Base-by-base conservation (phyloP, 164 flowering plant genomes). In the Dillenia turbinata region DNA sequence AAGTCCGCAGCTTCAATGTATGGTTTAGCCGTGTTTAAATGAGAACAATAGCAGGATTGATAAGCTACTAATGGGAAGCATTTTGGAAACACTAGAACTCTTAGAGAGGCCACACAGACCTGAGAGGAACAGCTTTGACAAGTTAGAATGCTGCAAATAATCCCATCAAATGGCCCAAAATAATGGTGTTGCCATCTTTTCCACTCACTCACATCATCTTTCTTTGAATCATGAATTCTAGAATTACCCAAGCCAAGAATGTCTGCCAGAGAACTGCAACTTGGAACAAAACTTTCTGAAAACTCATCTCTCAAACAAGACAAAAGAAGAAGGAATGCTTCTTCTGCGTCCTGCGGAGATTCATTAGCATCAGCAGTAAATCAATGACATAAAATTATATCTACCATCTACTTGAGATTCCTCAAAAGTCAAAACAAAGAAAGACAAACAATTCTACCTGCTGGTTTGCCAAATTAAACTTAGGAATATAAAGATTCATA, bases 81-180 rank as follows among this genome's bases (percentile, higher is more conserved):
- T 54, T 46, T 22, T 49, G 40, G 40, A 22, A 49, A 16, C 49
- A 60, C 47, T 51, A 61, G 49, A 49, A 52, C 54, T 67, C 63
- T 56, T 54, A 56, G 57, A 50, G 70, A 67, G 49, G 70, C 63
- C 57, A 59, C 17, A 61, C 61, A 33, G 66, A 94, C 98, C 97
- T 94, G 89, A 76, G 75, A 78, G 26, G 86, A 82, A 77, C 98
- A 94, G 67, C 82, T 89, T 82, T 71, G 82, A 76, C 97, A 94
- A 58, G 76, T 77, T 70, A 94, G 84, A 40, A 69, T 57, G 78
- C 96, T 94, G 66, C 96, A 74, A 66, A 86, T 75, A 60, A 88
- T 86, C 58, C 98, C 98, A 81, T 89, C 83, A 76, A 94, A 87
- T 54, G 98, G 98, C 62, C 94, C 96, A 69, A 87, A 78, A 56